Conservation (phyloP, 1,284 basidiomycete species). For the Mixia osmundae region DNA sequence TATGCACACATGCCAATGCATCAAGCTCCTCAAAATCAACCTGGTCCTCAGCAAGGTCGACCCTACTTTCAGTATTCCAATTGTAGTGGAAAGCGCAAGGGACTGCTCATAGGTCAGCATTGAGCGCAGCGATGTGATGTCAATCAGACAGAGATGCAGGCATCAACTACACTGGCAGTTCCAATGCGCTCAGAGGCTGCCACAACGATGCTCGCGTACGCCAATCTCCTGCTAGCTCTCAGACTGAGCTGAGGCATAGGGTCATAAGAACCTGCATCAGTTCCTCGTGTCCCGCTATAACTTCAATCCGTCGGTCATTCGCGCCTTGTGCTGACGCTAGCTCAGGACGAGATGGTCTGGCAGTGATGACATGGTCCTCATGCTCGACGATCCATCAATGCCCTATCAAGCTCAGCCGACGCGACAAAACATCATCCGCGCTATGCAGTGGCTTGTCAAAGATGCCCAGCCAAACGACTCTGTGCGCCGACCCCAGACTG, state of each 20-base stretch:
- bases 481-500: not conserved
- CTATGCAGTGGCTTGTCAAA: conserved; percentile 45
- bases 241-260: too few species aligned
- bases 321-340: not conserved
- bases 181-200: conserved; percentile 44
- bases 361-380: conserved; percentile 46
- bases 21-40: conserved; percentile 3
- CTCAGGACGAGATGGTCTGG: not conserved
- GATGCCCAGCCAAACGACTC: conserved; percentile 60
- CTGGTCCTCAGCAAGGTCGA: conserved; percentile 4
- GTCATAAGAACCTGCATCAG: conserved; percentile 19
- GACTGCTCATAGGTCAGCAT: conserved; percentile 14
- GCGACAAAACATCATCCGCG: conserved; percentile 48
- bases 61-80: conserved; percentile 16
- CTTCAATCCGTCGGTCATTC: conserved; percentile 1
- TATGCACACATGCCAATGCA: conserved; percentile 13
- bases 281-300: not conserved
- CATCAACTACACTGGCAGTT: conserved; percentile 53
- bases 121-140: conserved; percentile 9
- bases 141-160: conserved; percentile 22
- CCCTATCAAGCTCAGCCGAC: conserved; percentile 41
- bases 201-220: conserved; percentile 49
- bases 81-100: conserved; percentile 16
- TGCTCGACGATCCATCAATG: conserved; percentile 47
- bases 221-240: too few species aligned